Evolutionary conservation across 306 rosid genomes (phyloP).

Genomic region (Senna siamea): DNA sequence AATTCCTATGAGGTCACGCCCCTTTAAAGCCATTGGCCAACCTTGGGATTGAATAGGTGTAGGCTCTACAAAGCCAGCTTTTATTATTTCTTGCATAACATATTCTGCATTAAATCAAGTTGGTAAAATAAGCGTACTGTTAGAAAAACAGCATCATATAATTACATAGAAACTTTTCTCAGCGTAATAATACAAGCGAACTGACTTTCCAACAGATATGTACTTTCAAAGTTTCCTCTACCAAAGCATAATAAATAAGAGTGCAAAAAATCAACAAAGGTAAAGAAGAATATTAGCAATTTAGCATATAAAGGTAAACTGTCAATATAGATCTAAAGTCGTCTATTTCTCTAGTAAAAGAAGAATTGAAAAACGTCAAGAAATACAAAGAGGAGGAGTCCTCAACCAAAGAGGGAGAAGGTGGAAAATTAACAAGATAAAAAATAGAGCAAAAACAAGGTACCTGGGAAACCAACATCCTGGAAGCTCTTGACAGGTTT

Average conservation of each 20-base stretch:
- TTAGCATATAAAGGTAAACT: background rate
- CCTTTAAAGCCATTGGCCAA: constrained; percentile 99
- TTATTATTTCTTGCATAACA: constrained; percentile 82
- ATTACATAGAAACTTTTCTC: constrained; percentile 15
- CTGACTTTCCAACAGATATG: background rate
- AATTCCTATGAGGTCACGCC: constrained; percentile 96
- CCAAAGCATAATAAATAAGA: background rate
- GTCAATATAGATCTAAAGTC: background rate
- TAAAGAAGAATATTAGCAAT: too few relatives aligned
- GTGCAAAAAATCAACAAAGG: background rate
- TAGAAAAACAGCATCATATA: constrained; percentile 4
- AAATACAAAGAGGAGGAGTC: background rate
- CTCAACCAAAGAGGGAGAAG: background rate
- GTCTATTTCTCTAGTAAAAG: background rate
- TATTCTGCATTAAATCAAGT: constrained; percentile 59
- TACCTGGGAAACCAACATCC: constrained; percentile 95
- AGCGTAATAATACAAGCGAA: background rate
- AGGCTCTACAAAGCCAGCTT: constrained; percentile 93
- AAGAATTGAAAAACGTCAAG: constrained; percentile 20
- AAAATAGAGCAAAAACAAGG: background rate
- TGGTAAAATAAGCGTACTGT: constrained; percentile 32
- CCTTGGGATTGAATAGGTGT: constrained; percentile 99
- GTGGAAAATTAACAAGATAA: background rate
- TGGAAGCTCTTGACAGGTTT: constrained; percentile 81
- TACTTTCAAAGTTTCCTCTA: background rate